phyloP scores from a whole-genome alignment of 75 land plant species.

The Pinus tabuliformis region DNA sequence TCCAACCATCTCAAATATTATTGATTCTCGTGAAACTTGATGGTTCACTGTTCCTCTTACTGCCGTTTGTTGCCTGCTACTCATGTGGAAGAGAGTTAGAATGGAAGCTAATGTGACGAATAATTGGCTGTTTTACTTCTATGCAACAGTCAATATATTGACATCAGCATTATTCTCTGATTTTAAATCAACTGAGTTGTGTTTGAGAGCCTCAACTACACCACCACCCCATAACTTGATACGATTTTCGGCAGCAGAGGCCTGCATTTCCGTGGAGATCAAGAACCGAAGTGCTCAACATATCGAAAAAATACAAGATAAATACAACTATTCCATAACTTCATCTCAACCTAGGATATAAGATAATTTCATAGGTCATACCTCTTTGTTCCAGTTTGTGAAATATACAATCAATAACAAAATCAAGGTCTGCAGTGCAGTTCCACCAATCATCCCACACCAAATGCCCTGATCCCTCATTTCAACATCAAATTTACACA shows the following conservation, averaged over 20 bases:
- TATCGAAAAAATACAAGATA: not conserved
- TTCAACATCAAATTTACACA: not conserved
- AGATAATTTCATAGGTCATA: not conserved
- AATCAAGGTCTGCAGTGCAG: slow-evolving; percentile 29
- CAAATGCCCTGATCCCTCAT: slow-evolving; percentile 35
- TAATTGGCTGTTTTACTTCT: too few species aligned
- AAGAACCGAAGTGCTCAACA: not conserved
- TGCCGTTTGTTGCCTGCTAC: too few species aligned
- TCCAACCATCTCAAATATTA: too few species aligned
- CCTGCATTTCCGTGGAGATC: not conserved
- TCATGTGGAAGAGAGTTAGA: too few species aligned
- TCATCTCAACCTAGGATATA: not conserved
- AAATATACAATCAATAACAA: slow-evolving; percentile 14
- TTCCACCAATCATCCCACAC: slow-evolving; percentile 46
- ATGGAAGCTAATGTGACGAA: too few species aligned
- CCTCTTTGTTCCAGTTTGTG: slow-evolving; percentile 47
- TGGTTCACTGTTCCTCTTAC: too few species aligned
- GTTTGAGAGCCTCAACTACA: too few species aligned
- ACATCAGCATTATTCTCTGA: too few species aligned
- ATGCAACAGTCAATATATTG: too few species aligned
- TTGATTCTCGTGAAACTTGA: too few species aligned
- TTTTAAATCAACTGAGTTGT: too few species aligned
- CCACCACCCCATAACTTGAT: slow-evolving; percentile 1
- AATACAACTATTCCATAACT: not conserved
- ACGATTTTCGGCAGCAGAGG: not conserved